phyloP scores from a whole-genome alignment of 179 eudicot species.

The Vitellaria paradoxa region DNA sequence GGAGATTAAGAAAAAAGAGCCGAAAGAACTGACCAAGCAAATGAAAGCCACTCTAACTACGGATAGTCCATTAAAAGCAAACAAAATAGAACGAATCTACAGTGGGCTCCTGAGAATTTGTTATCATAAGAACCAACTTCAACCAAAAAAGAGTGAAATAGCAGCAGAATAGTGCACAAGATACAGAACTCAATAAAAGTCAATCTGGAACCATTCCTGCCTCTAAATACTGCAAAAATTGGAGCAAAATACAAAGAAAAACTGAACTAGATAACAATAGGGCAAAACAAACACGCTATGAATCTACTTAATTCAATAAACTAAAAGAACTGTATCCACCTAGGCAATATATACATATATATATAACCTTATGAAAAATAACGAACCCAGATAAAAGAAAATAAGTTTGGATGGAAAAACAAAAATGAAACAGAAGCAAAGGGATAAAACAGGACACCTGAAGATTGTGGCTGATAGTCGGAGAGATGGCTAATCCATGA shows the following conservation, averaged over 20 bases:
- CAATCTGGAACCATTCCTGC: neutral
- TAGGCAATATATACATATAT: no score
- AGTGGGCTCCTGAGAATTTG: neutral
- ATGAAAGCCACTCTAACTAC: neutral
- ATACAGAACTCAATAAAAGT: neutral
- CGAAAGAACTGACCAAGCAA: neutral
- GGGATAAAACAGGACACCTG: neutral
- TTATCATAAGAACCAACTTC: constrained; percentile 2
- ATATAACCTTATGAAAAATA: no score
- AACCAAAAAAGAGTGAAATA: neutral
- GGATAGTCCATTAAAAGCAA: neutral
- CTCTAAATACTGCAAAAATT: no score
- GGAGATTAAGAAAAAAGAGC: no score
- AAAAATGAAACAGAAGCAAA: neutral
- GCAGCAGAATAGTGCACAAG: neutral
- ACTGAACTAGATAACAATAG: neutral
- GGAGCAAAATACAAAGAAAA: neutral
- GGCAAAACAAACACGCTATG: neutral
- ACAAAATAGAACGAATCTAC: neutral
- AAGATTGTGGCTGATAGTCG: neutral
- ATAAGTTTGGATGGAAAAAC: neutral
- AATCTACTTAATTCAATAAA: neutral
- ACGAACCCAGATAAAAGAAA: neutral
- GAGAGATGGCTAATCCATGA: no score
- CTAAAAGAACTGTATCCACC: neutral